phyloP scores from a whole-genome alignment of 768 basidiomycete genomes.

The Coprinopsis cinerea region DNA sequence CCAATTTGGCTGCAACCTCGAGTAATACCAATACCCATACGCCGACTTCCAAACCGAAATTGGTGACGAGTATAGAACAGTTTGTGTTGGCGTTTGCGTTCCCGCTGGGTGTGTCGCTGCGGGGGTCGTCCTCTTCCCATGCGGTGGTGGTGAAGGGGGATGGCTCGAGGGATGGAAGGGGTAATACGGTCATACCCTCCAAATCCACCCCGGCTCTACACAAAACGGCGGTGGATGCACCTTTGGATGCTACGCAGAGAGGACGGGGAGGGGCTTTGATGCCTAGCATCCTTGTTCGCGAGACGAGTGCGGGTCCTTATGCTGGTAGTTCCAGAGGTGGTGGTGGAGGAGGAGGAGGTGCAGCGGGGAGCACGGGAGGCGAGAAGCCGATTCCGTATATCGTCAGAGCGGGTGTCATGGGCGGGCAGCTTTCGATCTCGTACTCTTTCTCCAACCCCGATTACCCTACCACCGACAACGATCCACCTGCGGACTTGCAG shows the following conservation, averaged over 20 bases:
- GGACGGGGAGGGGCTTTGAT: background rate
- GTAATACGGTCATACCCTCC: background rate
- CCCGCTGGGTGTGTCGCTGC: background rate
- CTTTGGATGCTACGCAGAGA: background rate
- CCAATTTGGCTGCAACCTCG: too few relatives aligned
- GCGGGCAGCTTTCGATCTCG: background rate
- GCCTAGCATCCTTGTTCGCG: background rate
- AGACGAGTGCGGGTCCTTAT: background rate
- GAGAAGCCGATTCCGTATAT: conserved; percentile 1
- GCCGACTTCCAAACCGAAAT: background rate
- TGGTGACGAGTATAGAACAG: conserved; percentile 1
- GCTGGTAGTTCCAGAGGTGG: too few relatives aligned
- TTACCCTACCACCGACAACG: too few relatives aligned
- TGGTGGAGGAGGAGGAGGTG: too few relatives aligned
- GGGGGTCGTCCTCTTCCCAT: background rate
- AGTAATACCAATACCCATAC: too few relatives aligned
- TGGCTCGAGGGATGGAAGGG: background rate
- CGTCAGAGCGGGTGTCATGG: background rate
- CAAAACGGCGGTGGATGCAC: background rate
- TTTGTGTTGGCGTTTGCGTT: background rate
- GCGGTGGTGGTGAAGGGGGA: background rate
- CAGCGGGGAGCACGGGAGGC: too few relatives aligned
- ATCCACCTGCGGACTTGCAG: too few relatives aligned
- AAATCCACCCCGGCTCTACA: background rate
- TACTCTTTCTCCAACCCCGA: background rate